These are phyloP conservation scores for Micromonas pusilla DNA, from an alignment of 139 green algal genomes.

Conservation along the genomic window DNA sequence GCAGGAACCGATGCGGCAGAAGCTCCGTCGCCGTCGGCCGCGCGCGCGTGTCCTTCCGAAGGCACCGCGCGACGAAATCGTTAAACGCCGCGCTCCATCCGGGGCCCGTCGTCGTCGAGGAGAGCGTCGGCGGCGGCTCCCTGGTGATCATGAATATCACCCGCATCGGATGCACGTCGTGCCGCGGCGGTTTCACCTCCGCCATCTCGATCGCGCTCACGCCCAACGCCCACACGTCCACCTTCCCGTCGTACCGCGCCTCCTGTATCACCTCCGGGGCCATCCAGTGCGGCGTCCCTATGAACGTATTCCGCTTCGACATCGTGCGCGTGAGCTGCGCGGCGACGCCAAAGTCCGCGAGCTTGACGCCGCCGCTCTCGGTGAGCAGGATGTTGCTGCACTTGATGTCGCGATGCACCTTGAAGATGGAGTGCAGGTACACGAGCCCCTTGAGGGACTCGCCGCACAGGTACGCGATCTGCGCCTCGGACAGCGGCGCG, in stretches of 20 bases:
- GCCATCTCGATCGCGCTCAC: constrained; percentile 97
- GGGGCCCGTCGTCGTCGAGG: too few relatives aligned
- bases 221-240: constrained; percentile 92
- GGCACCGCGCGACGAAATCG: constrained; percentile 75
- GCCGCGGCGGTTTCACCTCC: constrained; percentile 67
- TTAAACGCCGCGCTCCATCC: constrained; percentile 54
- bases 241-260: constrained; percentile 68
- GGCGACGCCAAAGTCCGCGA: constrained; percentile 44
- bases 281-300: constrained; percentile 96
- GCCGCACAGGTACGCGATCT: constrained; percentile 45
- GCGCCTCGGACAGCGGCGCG: constrained; percentile 53
- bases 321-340: constrained; percentile 72
- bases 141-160: constrained; percentile 93
- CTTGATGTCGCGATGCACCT: constrained; percentile 97
- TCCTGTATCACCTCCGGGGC: constrained; percentile 77
- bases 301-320: constrained; percentile 60
- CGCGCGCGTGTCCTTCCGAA: constrained; percentile 32
- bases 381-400: constrained; percentile 85
- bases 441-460: constrained; percentile 50
- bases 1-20: background rate
- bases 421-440: constrained; percentile 81
- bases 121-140: constrained; percentile 63
- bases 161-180: constrained; percentile 79
- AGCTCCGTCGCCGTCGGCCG: constrained; percentile 14
- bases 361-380: constrained; percentile 55